phyloP scores from a whole-genome alignment of 306 rosid genomes.

The Carpinus fangiana region DNA sequence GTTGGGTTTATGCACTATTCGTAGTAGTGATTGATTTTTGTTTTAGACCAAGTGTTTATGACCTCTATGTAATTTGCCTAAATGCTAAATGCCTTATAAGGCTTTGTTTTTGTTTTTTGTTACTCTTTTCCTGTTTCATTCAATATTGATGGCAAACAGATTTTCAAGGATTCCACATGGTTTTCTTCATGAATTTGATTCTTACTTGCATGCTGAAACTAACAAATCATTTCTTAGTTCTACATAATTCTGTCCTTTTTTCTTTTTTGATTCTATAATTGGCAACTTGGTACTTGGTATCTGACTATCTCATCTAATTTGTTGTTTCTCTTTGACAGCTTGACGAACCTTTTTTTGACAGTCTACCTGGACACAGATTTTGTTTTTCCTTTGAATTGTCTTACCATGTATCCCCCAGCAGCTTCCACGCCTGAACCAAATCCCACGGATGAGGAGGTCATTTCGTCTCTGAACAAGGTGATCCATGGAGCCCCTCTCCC shows the following conservation, averaged over 20 bases:
- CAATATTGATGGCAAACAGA: background rate
- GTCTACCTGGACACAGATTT: background rate
- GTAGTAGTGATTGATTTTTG: background rate
- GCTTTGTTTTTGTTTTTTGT: background rate
- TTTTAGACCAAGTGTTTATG: background rate
- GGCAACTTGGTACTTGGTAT: background rate
- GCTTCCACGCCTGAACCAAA: background rate
- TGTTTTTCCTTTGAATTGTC: background rate
- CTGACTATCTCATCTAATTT: conserved; percentile 1
- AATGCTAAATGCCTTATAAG: background rate
- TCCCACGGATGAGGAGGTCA: conserved; percentile 16
- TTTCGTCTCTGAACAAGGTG: background rate
- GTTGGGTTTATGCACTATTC: background rate
- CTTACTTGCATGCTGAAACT: background rate
- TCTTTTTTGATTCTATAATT: background rate
- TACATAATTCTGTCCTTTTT: background rate
- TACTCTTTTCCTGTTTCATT: background rate
- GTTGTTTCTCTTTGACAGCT: background rate
- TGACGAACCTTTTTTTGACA: conserved; percentile 6
- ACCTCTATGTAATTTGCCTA: background rate
- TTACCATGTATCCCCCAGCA: conserved; percentile 29
- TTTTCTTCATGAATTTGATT: background rate
- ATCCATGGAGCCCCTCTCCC: conserved; percentile 31
- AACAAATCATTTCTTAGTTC: background rate
- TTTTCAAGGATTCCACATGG: background rate